phyloP scores from a whole-genome alignment of 129 eudicot species.

The Centrapalus pauciflorus region DNA sequence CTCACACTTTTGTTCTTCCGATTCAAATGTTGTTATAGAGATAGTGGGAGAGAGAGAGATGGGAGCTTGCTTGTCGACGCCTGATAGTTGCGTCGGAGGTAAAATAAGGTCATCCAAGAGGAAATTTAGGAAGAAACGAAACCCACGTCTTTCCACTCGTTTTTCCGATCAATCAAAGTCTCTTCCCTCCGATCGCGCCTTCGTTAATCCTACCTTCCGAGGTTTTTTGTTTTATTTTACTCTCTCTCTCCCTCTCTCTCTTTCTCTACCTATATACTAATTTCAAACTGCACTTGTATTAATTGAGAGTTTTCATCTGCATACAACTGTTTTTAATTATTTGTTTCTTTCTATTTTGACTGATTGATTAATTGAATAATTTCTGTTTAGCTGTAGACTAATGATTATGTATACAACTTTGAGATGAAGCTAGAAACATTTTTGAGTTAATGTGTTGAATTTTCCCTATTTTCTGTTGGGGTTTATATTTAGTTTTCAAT shows the following conservation, averaged over 20 bases:
- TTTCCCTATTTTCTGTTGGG: background rate
- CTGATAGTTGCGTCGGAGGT: conserved; percentile 60
- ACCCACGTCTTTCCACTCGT: conserved; percentile 49
- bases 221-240: conserved; percentile 3
- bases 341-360: conserved; percentile 1
- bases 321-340: background rate
- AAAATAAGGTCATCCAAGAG: conserved; percentile 23
- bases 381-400: background rate
- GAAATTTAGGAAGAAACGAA: conserved; percentile 39
- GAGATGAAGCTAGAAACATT: conserved; percentile 2
- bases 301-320: conserved; percentile 19
- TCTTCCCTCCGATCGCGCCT: conserved; percentile 42
- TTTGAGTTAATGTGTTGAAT: conserved; percentile 7
- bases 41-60: conserved; percentile 17
- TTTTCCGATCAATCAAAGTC: conserved; percentile 40
- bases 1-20: conserved; percentile 16
- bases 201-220: conserved; percentile 39
- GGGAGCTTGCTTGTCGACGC: conserved; percentile 87
- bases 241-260: conserved; percentile 8
- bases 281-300: background rate
- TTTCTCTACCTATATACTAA: background rate
- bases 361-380: background rate
- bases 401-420: background rate
- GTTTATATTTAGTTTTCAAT: conserved; percentile 6
- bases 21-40: conserved; percentile 4